Conservation (phyloP, 2,329 filamentous ascomycete species). For the Alternaria arborescens region DNA sequence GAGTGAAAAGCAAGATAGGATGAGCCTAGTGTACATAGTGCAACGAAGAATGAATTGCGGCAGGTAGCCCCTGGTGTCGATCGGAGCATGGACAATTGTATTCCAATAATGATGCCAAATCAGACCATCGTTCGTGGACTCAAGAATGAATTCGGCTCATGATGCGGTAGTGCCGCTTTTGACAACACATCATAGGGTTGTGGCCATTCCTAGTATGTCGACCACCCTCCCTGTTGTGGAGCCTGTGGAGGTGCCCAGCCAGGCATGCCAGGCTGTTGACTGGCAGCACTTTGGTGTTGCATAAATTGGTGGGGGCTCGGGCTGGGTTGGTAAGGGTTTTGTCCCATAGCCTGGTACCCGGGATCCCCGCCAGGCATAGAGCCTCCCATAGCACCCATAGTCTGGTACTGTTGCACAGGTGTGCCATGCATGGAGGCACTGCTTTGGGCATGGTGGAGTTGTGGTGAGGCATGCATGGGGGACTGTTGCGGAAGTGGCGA, state of each 20-base stretch:
- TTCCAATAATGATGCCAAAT: not conserved
- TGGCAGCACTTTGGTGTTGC: conserved; percentile 53
- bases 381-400: conserved; percentile 56
- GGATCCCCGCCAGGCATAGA: conserved; percentile 33
- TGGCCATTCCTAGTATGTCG: conserved; percentile 37
- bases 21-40: conserved; percentile 41
- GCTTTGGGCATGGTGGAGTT: conserved; percentile 57
- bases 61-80: conserved; percentile 1
- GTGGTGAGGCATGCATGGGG: conserved; percentile 60
- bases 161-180: not conserved
- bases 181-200: not conserved
- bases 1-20: conserved; percentile 13
- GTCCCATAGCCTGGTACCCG: conserved; percentile 57
- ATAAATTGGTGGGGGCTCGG: conserved; percentile 59
- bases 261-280: conserved; percentile 61
- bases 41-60: conserved; percentile 24
- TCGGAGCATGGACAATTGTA: not conserved
- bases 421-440: conserved; percentile 54
- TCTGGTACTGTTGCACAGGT: conserved; percentile 56
- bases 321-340: conserved; percentile 60
- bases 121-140: not conserved
- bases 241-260: conserved; percentile 58
- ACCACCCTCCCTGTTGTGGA: conserved; percentile 53
- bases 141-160: not conserved
- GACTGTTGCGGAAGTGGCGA: conserved; percentile 58